Base-by-base conservation (phyloP, 2,329 filamentous ascomycete species). In the Verticillium nonalfalfae region DNA sequence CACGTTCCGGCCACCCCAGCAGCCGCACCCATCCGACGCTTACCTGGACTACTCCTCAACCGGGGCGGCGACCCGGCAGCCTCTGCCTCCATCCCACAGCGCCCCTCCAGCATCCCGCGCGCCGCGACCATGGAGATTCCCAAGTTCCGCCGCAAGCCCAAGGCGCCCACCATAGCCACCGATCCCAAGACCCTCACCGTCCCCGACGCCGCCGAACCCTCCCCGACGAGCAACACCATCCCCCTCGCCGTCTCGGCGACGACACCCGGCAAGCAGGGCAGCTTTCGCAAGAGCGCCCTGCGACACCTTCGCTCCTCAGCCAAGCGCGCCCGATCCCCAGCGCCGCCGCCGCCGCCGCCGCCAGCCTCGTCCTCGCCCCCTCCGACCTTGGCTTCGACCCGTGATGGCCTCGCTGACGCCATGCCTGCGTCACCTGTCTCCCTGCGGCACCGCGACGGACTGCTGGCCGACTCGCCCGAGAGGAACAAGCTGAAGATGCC, bases 311-410 rank as follows among this genome's bases (percentile, higher is more conserved):
- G 77, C 60, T 72, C 75, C 60, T 74, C 78, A 31, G 72, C 76
- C 60, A 83, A 83, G 71, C 78, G 81, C 68, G 78, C 78, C 61
- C 75, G 76, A 59, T 81, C 81, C 18, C 75, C 75, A 9, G 61
- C 64, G 34, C 74, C 76, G 45, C 70, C 70, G 35, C 65, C 72
- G 62, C 60, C 64, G 40, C 67, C 71, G 31, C 63, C 66, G 26
- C 26, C 26, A 54, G 66, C 57, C 38, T 63, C 61, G 50, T 66
- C 61, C 60, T 65, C 59, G 36, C 64, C 59, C 31, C 62, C 65
- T 15, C 67, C 73, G 11, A 34, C 54, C 54, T 21, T 33, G 26
- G 33, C 54, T 21, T n/a, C 54, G 13, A 56, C 15, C 15, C 7
- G 33, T 15, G 54, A 56, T 34, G 54, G 54, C 33, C 26, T 35